Conservation (phyloP, 148 eudicot genomes). For the Amaranthus palmeri region DNA sequence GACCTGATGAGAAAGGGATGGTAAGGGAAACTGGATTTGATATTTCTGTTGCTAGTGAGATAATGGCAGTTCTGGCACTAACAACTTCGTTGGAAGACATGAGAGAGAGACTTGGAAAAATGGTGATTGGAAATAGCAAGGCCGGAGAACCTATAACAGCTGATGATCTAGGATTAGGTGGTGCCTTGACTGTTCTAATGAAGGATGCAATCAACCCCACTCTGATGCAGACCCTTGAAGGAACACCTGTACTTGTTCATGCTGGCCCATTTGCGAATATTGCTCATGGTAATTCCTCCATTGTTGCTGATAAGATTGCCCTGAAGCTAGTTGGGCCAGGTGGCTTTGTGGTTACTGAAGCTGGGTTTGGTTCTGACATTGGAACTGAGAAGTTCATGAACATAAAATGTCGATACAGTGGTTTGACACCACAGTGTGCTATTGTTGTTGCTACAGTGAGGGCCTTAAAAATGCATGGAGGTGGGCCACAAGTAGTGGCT, state of each 20-base stretch:
- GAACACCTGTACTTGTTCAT: slow-evolving; percentile 96
- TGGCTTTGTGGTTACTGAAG: slow-evolving; percentile 95
- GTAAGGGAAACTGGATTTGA: slow-evolving; percentile 95
- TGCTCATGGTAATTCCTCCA: slow-evolving; percentile 96
- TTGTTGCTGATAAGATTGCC: slow-evolving; percentile 95
- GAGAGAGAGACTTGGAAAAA: slow-evolving; percentile 95
- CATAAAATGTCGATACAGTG: slow-evolving; percentile 97
- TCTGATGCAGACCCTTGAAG: slow-evolving; percentile 98
- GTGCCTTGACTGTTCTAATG: slow-evolving; percentile 93
- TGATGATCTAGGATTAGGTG: slow-evolving; percentile 96
- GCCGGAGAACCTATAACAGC: slow-evolving; percentile 92
- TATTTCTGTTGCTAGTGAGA: slow-evolving; percentile 97
- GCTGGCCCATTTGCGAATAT: slow-evolving; percentile 99
- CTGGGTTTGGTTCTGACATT: slow-evolving; percentile 97
- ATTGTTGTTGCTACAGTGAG: slow-evolving; percentile 89
- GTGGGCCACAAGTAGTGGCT: slow-evolving; percentile 90
- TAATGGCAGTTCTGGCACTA: slow-evolving; percentile 98
- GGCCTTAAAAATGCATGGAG: slow-evolving; percentile 99
- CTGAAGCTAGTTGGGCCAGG: slow-evolving; percentile 93
- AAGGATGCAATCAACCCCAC: slow-evolving; percentile 98
- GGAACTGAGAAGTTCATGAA: slow-evolving; percentile 99
- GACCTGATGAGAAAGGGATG: slow-evolving; percentile 99
- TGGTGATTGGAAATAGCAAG: slow-evolving; percentile 94
- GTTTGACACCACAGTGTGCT: slow-evolving; percentile 92
- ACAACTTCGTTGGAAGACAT: slow-evolving; percentile 88